Evolutionary conservation across 768 basidiomycete species (phyloP), one percentile per base, ranked within the genome.

Genomic region (Leccinum sublutescens): DNA sequence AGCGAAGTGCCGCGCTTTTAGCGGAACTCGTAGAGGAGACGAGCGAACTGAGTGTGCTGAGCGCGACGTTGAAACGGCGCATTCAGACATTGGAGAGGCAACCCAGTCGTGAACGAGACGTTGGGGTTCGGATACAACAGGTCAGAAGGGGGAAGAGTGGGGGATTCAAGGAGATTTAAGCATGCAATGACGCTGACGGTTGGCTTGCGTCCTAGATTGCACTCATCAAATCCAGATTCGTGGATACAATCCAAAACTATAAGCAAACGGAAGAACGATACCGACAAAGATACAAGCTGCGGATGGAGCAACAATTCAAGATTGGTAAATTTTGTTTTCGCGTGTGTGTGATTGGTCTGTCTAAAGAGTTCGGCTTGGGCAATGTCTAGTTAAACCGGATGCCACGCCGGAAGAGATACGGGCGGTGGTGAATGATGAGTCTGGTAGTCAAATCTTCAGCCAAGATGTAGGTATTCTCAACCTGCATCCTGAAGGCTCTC

Each of bases 361-460:
- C 55, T n/a, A 6, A 36, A 8, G 36, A 38, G 36, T 38, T 45
- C 62, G 56, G 58, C 33, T 36, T 5, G 27, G 27, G 11, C 51
- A 1, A 38, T 40, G 5, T 38, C 15, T 61, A 92, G 94, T 95
- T 57, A 97, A 97, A 77, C 95, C 94, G 51, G 87, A 95, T 74
- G 95, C 95, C 5, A 86, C 93, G 0, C 87, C 87, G 2, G 93
- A 96, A 56, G 95, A 98, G 75, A 79, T 98, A 61, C 78, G 80
- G 52, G 87, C 90, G 12, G 94, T 91, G n/a, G 87, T 95, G 33
- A 87, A 95, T 64, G 88, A 92, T 65, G 87, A 91, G 50, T 82
- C 81, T 52, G 88, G 87, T 51, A 81, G 83, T 29, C 95, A 97
- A 72, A 88, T 97, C 56, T 98, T 98, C 80, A 87, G 88, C 59